Percentiles rank a stretch among this genome's conserved stretches.
phyloP scores from a whole-genome alignment of 2,329 filamentous ascomycete genomes.

The Zymoseptoria tritici region DNA sequence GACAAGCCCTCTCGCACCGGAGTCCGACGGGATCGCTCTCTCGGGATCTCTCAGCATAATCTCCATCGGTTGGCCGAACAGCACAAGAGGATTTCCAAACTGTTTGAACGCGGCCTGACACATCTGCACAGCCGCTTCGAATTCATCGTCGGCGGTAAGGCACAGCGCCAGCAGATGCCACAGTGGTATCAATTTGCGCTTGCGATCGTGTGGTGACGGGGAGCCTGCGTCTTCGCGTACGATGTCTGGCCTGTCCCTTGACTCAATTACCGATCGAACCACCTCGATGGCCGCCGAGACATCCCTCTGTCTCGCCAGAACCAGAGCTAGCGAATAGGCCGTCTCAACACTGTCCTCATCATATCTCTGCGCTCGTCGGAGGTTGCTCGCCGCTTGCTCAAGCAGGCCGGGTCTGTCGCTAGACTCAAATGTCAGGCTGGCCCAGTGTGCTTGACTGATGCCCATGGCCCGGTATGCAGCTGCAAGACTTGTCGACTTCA shows the following conservation, averaged over 20 bases:
- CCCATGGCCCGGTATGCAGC: slow-evolving; percentile 78
- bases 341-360: slow-evolving; percentile 56
- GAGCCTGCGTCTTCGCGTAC: slow-evolving; percentile 11
- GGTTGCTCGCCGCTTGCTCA: slow-evolving; percentile 64
- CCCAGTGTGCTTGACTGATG: slow-evolving; percentile 79
- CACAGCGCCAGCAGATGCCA: slow-evolving; percentile 89
- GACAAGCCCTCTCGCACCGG: slow-evolving; percentile 47
- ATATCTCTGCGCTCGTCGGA: slow-evolving; percentile 50
- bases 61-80: slow-evolving; percentile 58
- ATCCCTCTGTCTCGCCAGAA: slow-evolving; percentile 83
- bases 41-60: slow-evolving; percentile 12
- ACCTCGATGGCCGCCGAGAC: slow-evolving; percentile 72
- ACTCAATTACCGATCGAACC: slow-evolving; percentile 66
- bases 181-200: slow-evolving; percentile 63
- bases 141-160: slow-evolving; percentile 80
- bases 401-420: slow-evolving; percentile 65
- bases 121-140: slow-evolving; percentile 66
- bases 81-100: slow-evolving; percentile 62
- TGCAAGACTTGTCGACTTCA: slow-evolving; percentile 57
- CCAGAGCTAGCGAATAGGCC: slow-evolving; percentile 70
- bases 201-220: slow-evolving; percentile 32
- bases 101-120: slow-evolving; percentile 91
- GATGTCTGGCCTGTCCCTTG: slow-evolving; percentile 24
- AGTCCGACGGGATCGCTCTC: slow-evolving; percentile 3
- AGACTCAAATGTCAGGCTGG: slow-evolving; percentile 70